Percentiles rank a stretch among this genome's conserved stretches.
Conservation (phyloP, 2,329 filamentous ascomycete species). For the Phyllosticta ampelicida region DNA sequence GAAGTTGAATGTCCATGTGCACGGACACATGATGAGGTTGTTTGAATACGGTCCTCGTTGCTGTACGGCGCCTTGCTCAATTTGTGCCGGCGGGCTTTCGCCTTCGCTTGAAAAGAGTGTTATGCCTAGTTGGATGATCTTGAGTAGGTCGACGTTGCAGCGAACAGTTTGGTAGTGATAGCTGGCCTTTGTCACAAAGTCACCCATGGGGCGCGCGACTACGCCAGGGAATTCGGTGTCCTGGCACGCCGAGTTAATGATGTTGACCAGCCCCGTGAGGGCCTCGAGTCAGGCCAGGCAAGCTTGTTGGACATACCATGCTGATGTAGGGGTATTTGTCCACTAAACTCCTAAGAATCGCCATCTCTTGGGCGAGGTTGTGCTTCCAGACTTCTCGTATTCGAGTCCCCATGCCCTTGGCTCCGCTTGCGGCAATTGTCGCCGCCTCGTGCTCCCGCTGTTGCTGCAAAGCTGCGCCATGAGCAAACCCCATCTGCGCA, state of each 20-base stretch:
- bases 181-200: conserved; percentile 88
- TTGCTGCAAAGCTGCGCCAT: conserved; percentile 51
- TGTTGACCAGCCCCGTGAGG: conserved; percentile 5
- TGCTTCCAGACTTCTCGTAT: conserved; percentile 96
- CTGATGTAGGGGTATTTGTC: conserved; percentile 92
- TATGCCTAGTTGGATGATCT: conserved; percentile 93
- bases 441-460: conserved; percentile 33
- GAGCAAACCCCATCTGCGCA: conserved; percentile 76
- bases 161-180: conserved; percentile 98
- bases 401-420: conserved; percentile 54
- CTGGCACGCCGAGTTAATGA: conserved; percentile 35
- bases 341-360: conserved; percentile 66
- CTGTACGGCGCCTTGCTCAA: conserved; percentile 36
- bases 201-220: conserved; percentile 87
- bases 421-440: conserved; percentile 42
- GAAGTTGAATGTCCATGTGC: conserved; percentile 99
- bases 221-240: conserved; percentile 99
- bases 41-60: conserved; percentile 36
- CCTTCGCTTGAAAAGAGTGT: conserved; percentile 88
- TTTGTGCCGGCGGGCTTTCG: conserved; percentile 67
- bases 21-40: conserved; percentile 56
- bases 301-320: conserved; percentile 55
- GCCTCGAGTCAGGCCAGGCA: background rate
- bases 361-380: conserved; percentile 88
- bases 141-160: conserved; percentile 93